These are phyloP conservation scores for Periconia sp. DNA, from an alignment of 2,329 filamentous ascomycete species.

Conservation along the genomic window DNA sequence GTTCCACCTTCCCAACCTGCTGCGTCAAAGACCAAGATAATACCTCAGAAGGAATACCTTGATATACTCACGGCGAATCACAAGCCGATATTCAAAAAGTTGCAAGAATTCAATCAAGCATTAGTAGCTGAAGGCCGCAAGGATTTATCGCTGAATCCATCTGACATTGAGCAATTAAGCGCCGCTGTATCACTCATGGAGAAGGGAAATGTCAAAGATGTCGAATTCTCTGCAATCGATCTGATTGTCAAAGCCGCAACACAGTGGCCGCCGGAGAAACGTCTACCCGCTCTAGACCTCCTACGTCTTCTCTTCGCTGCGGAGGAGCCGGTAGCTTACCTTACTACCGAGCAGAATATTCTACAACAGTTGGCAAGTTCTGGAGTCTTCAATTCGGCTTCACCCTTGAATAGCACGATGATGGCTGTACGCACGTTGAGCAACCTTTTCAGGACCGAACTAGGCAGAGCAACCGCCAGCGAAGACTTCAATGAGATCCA, in stretches of 20 bases:
- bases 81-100: conserved; percentile 75
- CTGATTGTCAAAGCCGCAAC: conserved; percentile 75
- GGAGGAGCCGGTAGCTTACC: conserved; percentile 68
- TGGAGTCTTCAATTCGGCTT: conserved; percentile 62
- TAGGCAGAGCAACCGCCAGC: conserved; percentile 68
- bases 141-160: conserved; percentile 73
- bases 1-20: conserved; percentile 40
- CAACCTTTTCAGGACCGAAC: conserved; percentile 79
- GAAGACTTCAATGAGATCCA: conserved; percentile 66
- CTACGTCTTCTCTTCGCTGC: conserved; percentile 79
- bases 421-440: conserved; percentile 80
- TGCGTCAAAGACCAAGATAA: conserved; percentile 60
- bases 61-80: conserved; percentile 76
- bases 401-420: conserved; percentile 82
- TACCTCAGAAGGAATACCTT: conserved; percentile 82
- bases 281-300: conserved; percentile 84
- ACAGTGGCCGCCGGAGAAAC: conserved; percentile 78
- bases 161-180: conserved; percentile 69
- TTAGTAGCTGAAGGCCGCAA: conserved; percentile 75
- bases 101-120: conserved; percentile 75
- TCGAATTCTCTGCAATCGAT: conserved; percentile 62
- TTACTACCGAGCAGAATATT: conserved; percentile 62
- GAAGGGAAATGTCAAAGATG: conserved; percentile 39
- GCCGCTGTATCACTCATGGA: conserved; percentile 70
- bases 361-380: conserved; percentile 64